Evolutionary conservation across 2,329 filamentous ascomycete species (phyloP).

Genomic region (Leptosphaerulina australis): DNA sequence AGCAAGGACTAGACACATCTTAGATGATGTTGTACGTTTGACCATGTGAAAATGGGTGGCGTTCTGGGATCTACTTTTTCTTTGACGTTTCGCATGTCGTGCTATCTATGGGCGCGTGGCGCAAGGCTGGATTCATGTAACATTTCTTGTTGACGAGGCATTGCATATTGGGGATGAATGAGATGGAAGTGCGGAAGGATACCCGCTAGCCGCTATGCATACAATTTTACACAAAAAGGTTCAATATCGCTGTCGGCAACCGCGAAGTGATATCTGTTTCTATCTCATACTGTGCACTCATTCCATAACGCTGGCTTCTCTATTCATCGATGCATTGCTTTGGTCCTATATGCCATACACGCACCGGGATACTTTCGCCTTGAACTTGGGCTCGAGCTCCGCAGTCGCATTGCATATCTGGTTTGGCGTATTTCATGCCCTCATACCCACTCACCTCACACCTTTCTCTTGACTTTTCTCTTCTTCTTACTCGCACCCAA

Average conservation of each 20-base stretch:
- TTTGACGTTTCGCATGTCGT: slow-evolving; percentile 18
- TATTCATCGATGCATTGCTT: too few relatives aligned
- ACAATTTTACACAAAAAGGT: slow-evolving; percentile 17
- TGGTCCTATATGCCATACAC: too few relatives aligned
- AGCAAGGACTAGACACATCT: slow-evolving; percentile 44
- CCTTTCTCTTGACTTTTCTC: slow-evolving; percentile 25
- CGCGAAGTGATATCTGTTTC: too few relatives aligned
- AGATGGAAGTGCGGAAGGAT: slow-evolving; percentile 14
- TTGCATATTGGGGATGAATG: slow-evolving; percentile 24
- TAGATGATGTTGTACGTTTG: slow-evolving; percentile 16
- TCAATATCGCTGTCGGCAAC: too few relatives aligned
- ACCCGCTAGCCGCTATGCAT: slow-evolving; percentile 20
- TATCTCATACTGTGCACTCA: too few relatives aligned
- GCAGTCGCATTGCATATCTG: too few relatives aligned
- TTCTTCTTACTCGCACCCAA: slow-evolving; percentile 35
- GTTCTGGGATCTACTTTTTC: slow-evolving; percentile 22
- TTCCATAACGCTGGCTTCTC: too few relatives aligned
- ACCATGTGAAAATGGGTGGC: slow-evolving; percentile 22
- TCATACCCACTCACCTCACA: background rate
- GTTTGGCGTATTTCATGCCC: background rate
- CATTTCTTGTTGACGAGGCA: slow-evolving; percentile 27
- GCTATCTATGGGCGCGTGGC: slow-evolving; percentile 21
- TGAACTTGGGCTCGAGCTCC: too few relatives aligned
- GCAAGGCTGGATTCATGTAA: slow-evolving; percentile 25
- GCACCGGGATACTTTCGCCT: too few relatives aligned